These are phyloP conservation scores for Solanum piurae DNA, from an alignment of 257 asterid species.

Conservation along the genomic window DNA sequence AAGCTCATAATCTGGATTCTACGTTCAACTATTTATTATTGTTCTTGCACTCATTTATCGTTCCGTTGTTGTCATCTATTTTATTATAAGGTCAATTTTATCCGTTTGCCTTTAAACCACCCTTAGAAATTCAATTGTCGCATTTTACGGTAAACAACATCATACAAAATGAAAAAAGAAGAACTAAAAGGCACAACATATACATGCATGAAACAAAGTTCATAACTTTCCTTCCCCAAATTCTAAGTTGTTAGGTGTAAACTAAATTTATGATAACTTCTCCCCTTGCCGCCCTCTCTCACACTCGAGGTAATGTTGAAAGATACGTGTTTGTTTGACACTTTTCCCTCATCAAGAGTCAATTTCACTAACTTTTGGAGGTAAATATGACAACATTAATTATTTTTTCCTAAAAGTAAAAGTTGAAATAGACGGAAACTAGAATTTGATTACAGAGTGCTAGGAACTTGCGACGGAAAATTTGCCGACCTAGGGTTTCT, in stretches of 20 bases:
- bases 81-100: background rate
- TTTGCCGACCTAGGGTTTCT: too few relatives aligned
- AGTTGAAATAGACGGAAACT: too few relatives aligned
- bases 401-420: background rate
- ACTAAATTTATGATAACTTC: background rate
- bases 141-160: background rate
- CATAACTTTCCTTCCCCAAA: background rate
- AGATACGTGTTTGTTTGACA: background rate
- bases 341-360: background rate
- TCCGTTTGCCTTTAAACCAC: background rate
- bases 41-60: background rate
- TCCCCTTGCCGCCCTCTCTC: background rate
- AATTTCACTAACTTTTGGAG: background rate
- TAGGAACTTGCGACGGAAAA: too few relatives aligned
- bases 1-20: background rate
- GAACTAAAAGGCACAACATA: background rate
- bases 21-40: background rate
- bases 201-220: background rate
- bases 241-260: background rate
- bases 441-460: too few relatives aligned
- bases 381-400: background rate
- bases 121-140: background rate
- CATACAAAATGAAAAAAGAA: background rate
- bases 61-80: background rate
- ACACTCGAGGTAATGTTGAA: background rate